Conservation (phyloP, 1,284 basidiomycete genomes). For the Fomitopsis betulina region DNA sequence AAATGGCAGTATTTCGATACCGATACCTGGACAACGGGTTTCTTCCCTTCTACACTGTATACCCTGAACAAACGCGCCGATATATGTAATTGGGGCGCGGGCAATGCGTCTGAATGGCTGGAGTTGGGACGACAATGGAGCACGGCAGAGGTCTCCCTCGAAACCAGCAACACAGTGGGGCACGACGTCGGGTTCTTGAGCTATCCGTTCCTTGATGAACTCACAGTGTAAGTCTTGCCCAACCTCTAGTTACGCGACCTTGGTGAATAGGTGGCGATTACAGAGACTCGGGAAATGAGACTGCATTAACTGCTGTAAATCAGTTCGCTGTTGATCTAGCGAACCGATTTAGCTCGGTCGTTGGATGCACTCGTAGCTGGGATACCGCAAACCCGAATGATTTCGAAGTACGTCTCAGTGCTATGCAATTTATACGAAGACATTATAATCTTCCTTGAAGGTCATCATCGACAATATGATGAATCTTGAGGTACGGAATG, state of each 20-base stretch:
- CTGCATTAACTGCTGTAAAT: constrained; percentile 33
- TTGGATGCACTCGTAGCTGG: constrained; percentile 51
- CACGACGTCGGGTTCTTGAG: constrained; percentile 72
- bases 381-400: constrained; percentile 48
- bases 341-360: constrained; percentile 34
- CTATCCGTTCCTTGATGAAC: constrained; percentile 50
- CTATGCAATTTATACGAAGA: background rate
- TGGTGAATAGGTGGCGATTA: background rate
- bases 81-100: constrained; percentile 40
- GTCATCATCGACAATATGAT: constrained; percentile 79
- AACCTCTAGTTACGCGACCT: background rate
- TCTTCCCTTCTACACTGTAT: constrained; percentile 61
- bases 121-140: constrained; percentile 45
- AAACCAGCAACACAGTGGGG: constrained; percentile 40
- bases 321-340: constrained; percentile 37
- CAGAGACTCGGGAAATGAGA: constrained; percentile 34
- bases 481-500: constrained; percentile 50
- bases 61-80: constrained; percentile 46
- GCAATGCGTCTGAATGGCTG: constrained; percentile 37
- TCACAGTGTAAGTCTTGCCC: constrained; percentile 24
- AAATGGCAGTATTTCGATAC: constrained; percentile 48
- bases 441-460: constrained; percentile 22
- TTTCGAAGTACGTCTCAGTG: constrained; percentile 37
- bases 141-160: constrained; percentile 44
- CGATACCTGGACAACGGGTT: constrained; percentile 65